Conservation (phyloP, 2,329 filamentous ascomycete species). For the Pleomassaria siparia region DNA sequence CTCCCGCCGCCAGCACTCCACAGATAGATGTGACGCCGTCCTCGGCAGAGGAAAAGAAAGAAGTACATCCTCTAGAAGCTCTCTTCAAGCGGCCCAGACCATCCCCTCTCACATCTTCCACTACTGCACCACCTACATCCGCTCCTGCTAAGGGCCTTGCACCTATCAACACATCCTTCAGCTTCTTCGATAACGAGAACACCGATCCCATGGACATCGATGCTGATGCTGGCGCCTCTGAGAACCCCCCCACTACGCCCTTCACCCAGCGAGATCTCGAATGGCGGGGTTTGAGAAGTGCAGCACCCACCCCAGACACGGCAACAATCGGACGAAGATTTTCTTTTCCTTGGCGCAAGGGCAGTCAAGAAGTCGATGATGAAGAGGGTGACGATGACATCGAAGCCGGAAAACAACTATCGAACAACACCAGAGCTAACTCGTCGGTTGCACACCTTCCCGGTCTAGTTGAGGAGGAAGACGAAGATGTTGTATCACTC, state of each 20-base stretch:
- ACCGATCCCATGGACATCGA: conserved; percentile 47
- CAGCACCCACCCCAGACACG: conserved; percentile 93
- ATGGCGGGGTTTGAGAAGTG: conserved; percentile 74
- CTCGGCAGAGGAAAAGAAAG: conserved; percentile 29
- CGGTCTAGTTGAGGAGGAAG: conserved; percentile 31
- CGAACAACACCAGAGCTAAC: conserved; percentile 35
- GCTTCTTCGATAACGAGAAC: conserved; percentile 67
- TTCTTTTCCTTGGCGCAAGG: conserved; percentile 50
- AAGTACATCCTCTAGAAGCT: conserved; percentile 83
- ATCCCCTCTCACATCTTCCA: conserved; percentile 33
- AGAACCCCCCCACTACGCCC: conserved; percentile 69
- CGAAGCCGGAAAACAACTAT: conserved; percentile 27
- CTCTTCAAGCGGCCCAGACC: conserved; percentile 75
- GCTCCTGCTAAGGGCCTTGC: conserved; percentile 42
- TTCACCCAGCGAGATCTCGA: conserved; percentile 79
- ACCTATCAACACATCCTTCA: conserved; percentile 65
- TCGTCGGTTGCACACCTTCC: conserved; percentile 18
- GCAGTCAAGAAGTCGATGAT: conserved; percentile 46
- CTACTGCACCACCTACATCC: conserved; percentile 22
- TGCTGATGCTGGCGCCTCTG: conserved; percentile 37
- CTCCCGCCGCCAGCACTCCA: conserved; percentile 13
- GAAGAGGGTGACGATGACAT: conserved; percentile 47
- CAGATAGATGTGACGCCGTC: conserved; percentile 17
- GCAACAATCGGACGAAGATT: conserved; percentile 71
- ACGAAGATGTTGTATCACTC: conserved; percentile 18